Evolutionary conservation across 2,329 filamentous ascomycete species (phyloP), one percentile per base, ranked within the genome.

Genomic region (Cercospora zeae-maydis): DNA sequence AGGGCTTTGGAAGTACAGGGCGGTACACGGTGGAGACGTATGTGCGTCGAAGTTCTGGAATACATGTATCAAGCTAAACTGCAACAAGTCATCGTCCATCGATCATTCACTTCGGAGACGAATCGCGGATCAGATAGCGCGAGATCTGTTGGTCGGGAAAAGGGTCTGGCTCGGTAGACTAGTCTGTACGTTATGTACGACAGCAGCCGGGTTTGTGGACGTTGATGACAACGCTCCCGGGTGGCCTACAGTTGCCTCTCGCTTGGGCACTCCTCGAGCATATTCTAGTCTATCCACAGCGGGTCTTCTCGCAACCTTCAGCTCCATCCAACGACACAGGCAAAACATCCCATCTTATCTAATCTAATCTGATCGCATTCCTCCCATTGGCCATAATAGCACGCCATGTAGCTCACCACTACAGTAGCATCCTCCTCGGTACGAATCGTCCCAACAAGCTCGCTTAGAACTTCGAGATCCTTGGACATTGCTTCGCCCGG

Each of bases 81-180:
- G 36, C 19, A n/a, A 30, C 13, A 19, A 30, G 31, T 34, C 16
- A 30, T 42, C 33, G 34, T 39, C 13, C 21, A 57, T 8, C 19
- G 34, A 39, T 57, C 36, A 33, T 57, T 55, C 52, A 57, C 54
- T 57, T 30, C 54, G 21, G 54, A 34, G 36, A 30, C 54, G 54
- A 45, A 39, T 57, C 21, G 54, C 54, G 54, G 54, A 57, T 57
- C 54, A 57, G 54, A 57, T 57, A 57, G 45, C 37, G 19, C 9
- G 42, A 21, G 51, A 36, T 36, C 51, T 14, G 8, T 19, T 5
- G 14, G 16, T 13, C n/a, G n/a, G 16, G 19, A 42, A n/a, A 42
- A 42, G n/a, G 34, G 36, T 39, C 33, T 57, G 54, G 54, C 36
- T 45, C n/a, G n/a, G n/a, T n/a, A n/a, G n/a, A n/a, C n/a, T n/a